These are phyloP conservation scores for Salix purpurea DNA, from an alignment of 345 rosid genomes.

Conservation along the genomic window DNA sequence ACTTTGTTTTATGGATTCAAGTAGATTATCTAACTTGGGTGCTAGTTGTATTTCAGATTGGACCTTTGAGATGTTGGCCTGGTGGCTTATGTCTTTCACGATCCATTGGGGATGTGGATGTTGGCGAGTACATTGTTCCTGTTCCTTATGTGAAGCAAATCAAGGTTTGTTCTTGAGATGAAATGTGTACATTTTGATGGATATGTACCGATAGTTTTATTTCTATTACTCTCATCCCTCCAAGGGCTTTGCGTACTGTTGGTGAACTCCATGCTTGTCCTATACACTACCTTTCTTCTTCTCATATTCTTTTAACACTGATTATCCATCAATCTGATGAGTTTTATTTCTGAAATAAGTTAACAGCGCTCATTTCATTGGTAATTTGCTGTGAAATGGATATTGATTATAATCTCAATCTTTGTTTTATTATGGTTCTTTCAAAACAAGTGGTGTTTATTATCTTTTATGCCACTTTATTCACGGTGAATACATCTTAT, in stretches of 20 bases:
- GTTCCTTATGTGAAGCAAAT: constrained; percentile 98
- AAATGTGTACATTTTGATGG: constrained; percentile 6
- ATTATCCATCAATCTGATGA: background rate
- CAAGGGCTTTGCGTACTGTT: constrained; percentile 1
- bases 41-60: constrained; percentile 56
- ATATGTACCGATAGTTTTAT: background rate
- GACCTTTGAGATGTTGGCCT: constrained; percentile 99
- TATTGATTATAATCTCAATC: background rate
- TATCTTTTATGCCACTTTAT: background rate
- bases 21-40: constrained; percentile 21
- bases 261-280: background rate
- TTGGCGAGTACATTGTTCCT: constrained; percentile 95
- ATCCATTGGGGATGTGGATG: constrained; percentile 96
- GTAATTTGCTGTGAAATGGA: background rate
- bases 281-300: background rate
- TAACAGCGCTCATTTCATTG: background rate
- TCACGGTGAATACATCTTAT: background rate
- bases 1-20: constrained; percentile 1
- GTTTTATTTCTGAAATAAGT: background rate
- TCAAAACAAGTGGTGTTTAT: background rate
- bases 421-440: background rate
- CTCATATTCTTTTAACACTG: background rate
- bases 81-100: constrained; percentile 99
- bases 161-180: constrained; percentile 52
- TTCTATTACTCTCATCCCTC: background rate